Evolutionary conservation across 2,329 filamentous ascomycete genomes (phyloP).

Genomic region (Hymenoscyphus linearis): DNA sequence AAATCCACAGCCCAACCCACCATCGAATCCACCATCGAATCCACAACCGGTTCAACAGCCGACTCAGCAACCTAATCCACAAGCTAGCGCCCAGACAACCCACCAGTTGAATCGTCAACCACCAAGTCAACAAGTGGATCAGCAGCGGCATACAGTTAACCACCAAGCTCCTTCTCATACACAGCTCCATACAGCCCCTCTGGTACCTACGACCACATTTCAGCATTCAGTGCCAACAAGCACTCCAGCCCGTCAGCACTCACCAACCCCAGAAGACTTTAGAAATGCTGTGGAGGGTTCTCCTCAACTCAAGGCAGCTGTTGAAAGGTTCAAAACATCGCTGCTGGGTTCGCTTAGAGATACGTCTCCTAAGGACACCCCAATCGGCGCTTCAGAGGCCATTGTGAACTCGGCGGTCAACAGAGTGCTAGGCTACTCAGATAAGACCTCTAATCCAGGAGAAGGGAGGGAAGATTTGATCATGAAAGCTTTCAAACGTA

Average conservation of each 20-base stretch:
- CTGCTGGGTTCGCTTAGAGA: conserved; percentile 10
- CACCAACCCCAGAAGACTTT: neutral
- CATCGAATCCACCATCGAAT: conserved; percentile 1
- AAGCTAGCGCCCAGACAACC: neutral
- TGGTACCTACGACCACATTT: conserved; percentile 7
- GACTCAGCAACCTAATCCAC: conserved; percentile 1
- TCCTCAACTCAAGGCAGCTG: conserved; percentile 1
- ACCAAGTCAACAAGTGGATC: conserved; percentile 2
- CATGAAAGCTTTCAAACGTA: conserved; percentile 24
- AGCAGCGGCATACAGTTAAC: neutral
- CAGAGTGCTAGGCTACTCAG: conserved; percentile 25
- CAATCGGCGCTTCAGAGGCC: conserved; percentile 21
- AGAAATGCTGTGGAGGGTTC: conserved; percentile 1
- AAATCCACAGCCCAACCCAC: neutral
- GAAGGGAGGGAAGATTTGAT: conserved; percentile 24
- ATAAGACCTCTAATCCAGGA: conserved; percentile 20
- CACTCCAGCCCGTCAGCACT: conserved; percentile 12
- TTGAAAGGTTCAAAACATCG: conserved; percentile 26
- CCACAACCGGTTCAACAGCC: neutral
- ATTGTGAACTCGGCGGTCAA: conserved; percentile 31
- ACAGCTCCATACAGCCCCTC: neutral
- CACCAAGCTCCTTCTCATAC: conserved; percentile 8
- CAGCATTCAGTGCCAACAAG: conserved; percentile 3
- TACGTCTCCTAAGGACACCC: conserved; percentile 6
- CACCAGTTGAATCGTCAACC: neutral